Evolutionary conservation across 2,329 filamentous ascomycete species (phyloP), one percentile per base, ranked within the genome.

Genomic region (Fusarium citri): DNA sequence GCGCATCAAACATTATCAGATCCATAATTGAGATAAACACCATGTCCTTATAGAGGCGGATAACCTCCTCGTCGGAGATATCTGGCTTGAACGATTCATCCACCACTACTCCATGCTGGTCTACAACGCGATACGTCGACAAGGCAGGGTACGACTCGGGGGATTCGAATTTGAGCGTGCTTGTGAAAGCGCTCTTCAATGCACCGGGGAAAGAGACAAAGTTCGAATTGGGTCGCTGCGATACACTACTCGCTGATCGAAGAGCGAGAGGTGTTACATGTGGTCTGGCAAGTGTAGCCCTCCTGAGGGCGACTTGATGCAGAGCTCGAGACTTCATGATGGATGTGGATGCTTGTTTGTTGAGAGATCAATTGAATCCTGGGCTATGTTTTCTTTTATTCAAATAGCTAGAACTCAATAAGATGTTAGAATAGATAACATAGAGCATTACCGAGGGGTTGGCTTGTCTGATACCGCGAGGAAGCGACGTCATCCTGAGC

Each of bases 1-100:
- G 96, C 1, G 96, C 94, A 76, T 99, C 96, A 77, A 97, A 98
- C 94, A 98, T 98, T 78, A 98, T 92, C 58, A 97, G 80, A 78
- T 99, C 96, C 94, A 99, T 96, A 72, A 98, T 92, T 59, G 92
- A 89, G 12, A 91, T 83, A 37, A 84, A 86, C 12, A 92, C 75
- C 90, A 92, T 92, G 74, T 90, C 87, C 63, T 82, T 85, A 79
- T 91, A 91, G 54, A 90, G 80, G 76, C 88, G 86, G 57, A 88
- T 76, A 15, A 89, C 82, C 69, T 86, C 81, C 53, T 86, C 84
- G 55, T 96, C 89, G 42, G 86, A 84, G 3, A 96, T 88, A 75
- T 94, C 90, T 0, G 89, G 88, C 54, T 85, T 83, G 75, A 92
- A 90, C 15, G 86, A 85, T 50, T 88, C 86, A 80, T 98, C 94